Evolutionary conservation across 225 moss, liverwort and hornwort species (phyloP), one percentile per base, ranked within the genome.

Genomic region (Sphagnum contortum): DNA sequence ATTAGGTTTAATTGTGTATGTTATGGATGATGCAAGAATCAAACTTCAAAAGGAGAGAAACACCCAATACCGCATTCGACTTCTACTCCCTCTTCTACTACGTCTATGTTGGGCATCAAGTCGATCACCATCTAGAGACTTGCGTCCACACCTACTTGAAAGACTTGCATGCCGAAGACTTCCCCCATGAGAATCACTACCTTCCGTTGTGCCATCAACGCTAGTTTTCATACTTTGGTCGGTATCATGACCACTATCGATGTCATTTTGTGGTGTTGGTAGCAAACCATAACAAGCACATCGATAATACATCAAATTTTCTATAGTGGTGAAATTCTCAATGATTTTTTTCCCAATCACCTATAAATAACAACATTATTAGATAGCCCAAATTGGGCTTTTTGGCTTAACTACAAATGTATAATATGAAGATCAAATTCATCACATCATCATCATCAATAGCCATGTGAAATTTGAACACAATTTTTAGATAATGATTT

Each of bases 281-380:
- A 69, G 59, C 2, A 12, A n/a, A 67, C 73, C 69, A 57, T 79
- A 85, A 2, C 67, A 12, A 0, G 76, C 76, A 12, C 79, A 78
- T 9, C 74, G 72, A 0, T 74, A 82, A 12, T 67, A 72, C 82
- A 82, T 76, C 6, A 70, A 62, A 49, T 64, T 76, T 9, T 82
- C 76, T 50, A 65, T 74, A 49, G 67, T 65, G 4, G 66, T 79
- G 72, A 76, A 76, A 0, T 69, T 76, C 66, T 85, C 85, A 0
- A 3, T 85, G 51, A 85, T 76, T 74, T 76, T 66, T 50, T 74
- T 75, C 51, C 62, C 77, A 5, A 77, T 65, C 1, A 74, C 64
- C 80, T 79, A 8, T 2, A 59, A 9, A 68, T 13, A 57, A 12
- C 29, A 29, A 29, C 29, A 29, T 29, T 29, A 29, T 29, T 29